Evolutionary conservation across 108 stramenopile genomes (phyloP).

Genomic region (Asterionellopsis glacialis): DNA sequence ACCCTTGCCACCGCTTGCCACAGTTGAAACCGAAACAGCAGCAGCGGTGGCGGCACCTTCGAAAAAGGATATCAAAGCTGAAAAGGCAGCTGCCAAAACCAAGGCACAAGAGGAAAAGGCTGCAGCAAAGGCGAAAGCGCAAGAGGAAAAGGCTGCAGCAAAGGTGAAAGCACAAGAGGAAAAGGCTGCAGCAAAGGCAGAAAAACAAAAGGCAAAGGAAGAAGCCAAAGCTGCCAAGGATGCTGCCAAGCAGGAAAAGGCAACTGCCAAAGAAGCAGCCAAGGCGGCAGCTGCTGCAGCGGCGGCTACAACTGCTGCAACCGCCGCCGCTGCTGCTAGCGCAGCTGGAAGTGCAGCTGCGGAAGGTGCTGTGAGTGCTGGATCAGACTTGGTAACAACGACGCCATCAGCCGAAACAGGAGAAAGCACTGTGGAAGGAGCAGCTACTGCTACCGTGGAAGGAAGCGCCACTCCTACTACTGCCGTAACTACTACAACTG

Average conservation of each 20-base stretch:
- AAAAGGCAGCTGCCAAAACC: conserved; percentile 15
- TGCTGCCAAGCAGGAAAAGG: conserved; percentile 25
- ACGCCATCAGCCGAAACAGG: conserved; percentile 8
- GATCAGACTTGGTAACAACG: no score
- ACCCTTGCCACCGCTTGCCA: no score
- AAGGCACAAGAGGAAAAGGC: conserved; percentile 25
- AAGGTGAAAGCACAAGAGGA: conserved; percentile 20
- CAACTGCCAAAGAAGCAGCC: conserved; percentile 32
- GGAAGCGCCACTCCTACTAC: not conserved
- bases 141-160: conserved; percentile 33
- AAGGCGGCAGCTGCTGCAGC: conserved; percentile 21
- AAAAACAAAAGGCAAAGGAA: conserved; percentile 13
- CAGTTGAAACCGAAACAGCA: no score
- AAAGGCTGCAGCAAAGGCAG: conserved; percentile 28
- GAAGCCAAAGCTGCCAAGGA: conserved; percentile 26
- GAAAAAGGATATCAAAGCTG: conserved; percentile 14
- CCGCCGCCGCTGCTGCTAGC: conserved; percentile 9
- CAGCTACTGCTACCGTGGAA: conserved; percentile 2
- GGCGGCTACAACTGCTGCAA: conserved; percentile 23
- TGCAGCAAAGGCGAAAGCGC: conserved; percentile 26
- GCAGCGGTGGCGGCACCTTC: conserved; percentile 42
- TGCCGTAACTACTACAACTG: not conserved
- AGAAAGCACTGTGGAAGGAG: not conserved
- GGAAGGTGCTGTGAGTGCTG: conserved; percentile 4
- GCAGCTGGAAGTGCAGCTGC: conserved; percentile 8